A percentile compares a stretch with the other conserved stretches of the same genome.
These are phyloP conservation scores for Saccharomyces pastorianus DNA, from an alignment of 1,139 yeast genomes.

Conservation along the genomic window DNA sequence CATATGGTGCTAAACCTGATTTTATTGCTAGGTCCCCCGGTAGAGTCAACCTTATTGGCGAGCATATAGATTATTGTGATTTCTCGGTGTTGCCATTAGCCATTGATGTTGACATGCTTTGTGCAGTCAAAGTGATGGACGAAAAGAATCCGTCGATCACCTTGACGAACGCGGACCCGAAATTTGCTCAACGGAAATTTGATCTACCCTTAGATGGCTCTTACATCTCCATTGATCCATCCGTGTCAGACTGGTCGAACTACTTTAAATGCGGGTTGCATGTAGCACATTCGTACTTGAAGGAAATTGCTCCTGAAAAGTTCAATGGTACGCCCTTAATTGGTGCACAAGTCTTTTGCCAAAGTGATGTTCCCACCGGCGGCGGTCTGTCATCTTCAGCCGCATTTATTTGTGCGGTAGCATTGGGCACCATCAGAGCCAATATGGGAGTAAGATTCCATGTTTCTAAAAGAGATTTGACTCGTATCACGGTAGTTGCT, in stretches of 20 bases:
- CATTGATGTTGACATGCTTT: slow-evolving; percentile 53
- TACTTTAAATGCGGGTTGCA: slow-evolving; percentile 61
- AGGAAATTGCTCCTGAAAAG: slow-evolving; percentile 30
- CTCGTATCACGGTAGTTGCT: slow-evolving; percentile 56
- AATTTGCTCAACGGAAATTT: slow-evolving; percentile 37
- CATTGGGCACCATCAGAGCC: slow-evolving; percentile 49
- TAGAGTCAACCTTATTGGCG: slow-evolving; percentile 67
- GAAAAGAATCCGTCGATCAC: slow-evolving; percentile 31
- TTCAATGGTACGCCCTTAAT: slow-evolving; percentile 17
- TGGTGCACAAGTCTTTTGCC: slow-evolving; percentile 47
- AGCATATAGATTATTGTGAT: slow-evolving; percentile 63
- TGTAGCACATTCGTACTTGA: slow-evolving; percentile 49
- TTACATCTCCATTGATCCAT: slow-evolving; percentile 42
- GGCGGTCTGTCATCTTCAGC: slow-evolving; percentile 53
- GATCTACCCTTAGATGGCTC: slow-evolving; percentile 39
- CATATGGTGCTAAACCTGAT: slow-evolving; percentile 12
- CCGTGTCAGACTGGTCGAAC: slow-evolving; percentile 52
- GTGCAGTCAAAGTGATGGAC: slow-evolving; percentile 39
- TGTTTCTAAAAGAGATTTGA: slow-evolving; percentile 47
- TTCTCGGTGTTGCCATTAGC: slow-evolving; percentile 72
- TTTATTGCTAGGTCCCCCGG: slow-evolving; percentile 63
- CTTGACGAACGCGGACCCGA: slow-evolving; percentile 38
- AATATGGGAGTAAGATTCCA: slow-evolving; percentile 36
- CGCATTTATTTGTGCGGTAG: slow-evolving; percentile 61
- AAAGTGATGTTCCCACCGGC: slow-evolving; percentile 66